phyloP scores from a whole-genome alignment of 495 filamentous ascomycete genomes.

The Neurospora sp. region DNA sequence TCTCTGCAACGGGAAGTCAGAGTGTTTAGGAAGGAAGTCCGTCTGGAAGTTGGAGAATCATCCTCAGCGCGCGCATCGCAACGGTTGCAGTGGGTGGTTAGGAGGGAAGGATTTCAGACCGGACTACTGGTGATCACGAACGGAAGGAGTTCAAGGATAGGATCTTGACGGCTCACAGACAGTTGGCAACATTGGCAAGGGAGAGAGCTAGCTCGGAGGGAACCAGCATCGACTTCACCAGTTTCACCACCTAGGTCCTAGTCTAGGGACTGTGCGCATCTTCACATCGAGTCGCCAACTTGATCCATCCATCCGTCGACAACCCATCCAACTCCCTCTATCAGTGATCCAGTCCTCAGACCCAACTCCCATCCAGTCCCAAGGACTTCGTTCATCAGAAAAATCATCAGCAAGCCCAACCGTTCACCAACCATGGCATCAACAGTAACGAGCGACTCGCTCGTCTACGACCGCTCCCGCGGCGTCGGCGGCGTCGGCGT shows the following conservation, averaged over 20 bases:
- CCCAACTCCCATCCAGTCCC: neutral
- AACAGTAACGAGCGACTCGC: constrained; percentile 26
- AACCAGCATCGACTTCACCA: neutral
- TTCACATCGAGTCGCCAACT: neutral
- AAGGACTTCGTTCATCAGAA: neutral
- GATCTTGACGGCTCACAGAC: neutral
- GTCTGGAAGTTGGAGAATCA: neutral
- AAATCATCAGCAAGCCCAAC: neutral
- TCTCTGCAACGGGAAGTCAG: neutral
- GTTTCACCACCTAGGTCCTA: neutral
- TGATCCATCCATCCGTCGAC: neutral
- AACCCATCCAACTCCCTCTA: neutral
- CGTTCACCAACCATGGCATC: constrained; percentile 28
- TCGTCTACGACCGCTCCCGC: constrained; percentile 30
- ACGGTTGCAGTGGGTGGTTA: neutral
- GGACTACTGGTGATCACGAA: neutral
- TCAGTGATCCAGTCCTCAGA: neutral
- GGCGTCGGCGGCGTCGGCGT: constrained; percentile 12
- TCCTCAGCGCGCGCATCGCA: neutral
- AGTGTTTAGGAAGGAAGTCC: neutral
- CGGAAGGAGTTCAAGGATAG: neutral
- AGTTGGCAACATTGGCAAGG: neutral
- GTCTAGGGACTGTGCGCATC: neutral
- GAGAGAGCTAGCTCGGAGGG: neutral
- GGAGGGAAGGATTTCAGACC: neutral